Conservation (phyloP, 208 protist genomes). For the Phytomonas sp. region DNA sequence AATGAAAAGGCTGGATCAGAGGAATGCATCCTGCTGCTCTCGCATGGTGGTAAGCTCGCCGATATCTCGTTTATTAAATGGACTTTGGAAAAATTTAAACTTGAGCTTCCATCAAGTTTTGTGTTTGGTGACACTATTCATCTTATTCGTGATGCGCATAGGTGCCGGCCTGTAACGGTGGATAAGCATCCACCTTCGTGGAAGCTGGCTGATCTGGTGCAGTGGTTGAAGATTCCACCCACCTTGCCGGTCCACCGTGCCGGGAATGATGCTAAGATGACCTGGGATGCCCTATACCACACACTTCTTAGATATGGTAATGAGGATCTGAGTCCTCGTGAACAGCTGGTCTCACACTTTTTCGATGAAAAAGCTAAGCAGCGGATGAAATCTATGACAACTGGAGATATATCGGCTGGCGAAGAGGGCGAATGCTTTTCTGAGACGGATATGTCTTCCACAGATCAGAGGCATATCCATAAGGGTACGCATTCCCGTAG, state of each 20-base stretch:
- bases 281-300: slow-evolving; percentile 85
- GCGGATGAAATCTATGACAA: slow-evolving; percentile 20
- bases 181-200: slow-evolving; percentile 86
- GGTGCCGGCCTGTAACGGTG: slow-evolving; percentile 78
- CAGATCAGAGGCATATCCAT: background rate
- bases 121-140: slow-evolving; percentile 87
- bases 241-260: slow-evolving; percentile 74
- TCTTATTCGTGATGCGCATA: slow-evolving; percentile 81
- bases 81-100: slow-evolving; percentile 61
- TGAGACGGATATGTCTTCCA: slow-evolving; percentile 2
- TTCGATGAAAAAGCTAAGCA: slow-evolving; percentile 76
- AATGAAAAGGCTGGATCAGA: slow-evolving; percentile 49
- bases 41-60: slow-evolving; percentile 83
- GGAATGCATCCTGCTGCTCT: slow-evolving; percentile 64
- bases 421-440: slow-evolving; percentile 2
- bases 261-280: slow-evolving; percentile 85
- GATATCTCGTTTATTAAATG: slow-evolving; percentile 85
- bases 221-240: slow-evolving; percentile 77
- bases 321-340: slow-evolving; percentile 72
- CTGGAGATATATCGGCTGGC: background rate
- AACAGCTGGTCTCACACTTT: slow-evolving; percentile 84
- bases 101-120: slow-evolving; percentile 50
- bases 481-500: background rate
- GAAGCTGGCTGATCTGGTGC: slow-evolving; percentile 66
- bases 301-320: slow-evolving; percentile 85